Evolutionary conservation across 2,329 filamentous ascomycete genomes (phyloP), one percentile per base, ranked within the genome.

Genomic region (Pyrenophora teres): DNA sequence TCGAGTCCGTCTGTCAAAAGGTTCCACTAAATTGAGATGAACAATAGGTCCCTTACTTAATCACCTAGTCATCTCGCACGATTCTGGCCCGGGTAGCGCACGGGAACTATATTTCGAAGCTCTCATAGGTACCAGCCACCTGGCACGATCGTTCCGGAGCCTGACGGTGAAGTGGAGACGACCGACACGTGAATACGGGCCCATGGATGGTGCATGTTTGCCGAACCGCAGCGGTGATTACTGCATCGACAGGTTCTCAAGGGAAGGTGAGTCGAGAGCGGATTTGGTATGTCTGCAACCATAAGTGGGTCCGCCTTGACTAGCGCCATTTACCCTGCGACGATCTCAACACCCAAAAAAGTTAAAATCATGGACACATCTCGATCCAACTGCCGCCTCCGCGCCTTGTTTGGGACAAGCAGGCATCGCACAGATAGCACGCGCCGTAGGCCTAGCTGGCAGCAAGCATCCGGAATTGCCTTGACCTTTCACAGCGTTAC

Each of bases 31-130:
- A 9, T 9, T 12, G 27, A 30, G 2, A 30, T 30, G 9, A 10
- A 43, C 16, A 15, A 30, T 30, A 21, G n/a, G n/a, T 39, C 15
- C 30, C 16, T 50, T 41, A 30, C n/a, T 16, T 25, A 15, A 36
- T 19, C n/a, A 18, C 18, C 16, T 32, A 15, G 23, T 8, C 13
- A 18, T 16, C n/a, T n/a, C 36, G 18, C 37, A 32, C 15, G 4
- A 30, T 23, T 37, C 15, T 40, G 15, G 31, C 35, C 27, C 9
- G 27, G 33, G 50, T 50, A 41, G 37, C 49, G 39, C 45, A 48
- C 32, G 32, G 43, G 19, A 38, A 25, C 38, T 48, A 38, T 6
- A 16, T 23, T 27, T 45, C 21, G 43, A n/a, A 23, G 2, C 43
- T 16, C 23, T 16, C 9, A 25, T 13, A 23, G 18, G 13, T 35